phyloP scores from a whole-genome alignment of 345 rosid species.

The Moricandia moricandioides region DNA sequence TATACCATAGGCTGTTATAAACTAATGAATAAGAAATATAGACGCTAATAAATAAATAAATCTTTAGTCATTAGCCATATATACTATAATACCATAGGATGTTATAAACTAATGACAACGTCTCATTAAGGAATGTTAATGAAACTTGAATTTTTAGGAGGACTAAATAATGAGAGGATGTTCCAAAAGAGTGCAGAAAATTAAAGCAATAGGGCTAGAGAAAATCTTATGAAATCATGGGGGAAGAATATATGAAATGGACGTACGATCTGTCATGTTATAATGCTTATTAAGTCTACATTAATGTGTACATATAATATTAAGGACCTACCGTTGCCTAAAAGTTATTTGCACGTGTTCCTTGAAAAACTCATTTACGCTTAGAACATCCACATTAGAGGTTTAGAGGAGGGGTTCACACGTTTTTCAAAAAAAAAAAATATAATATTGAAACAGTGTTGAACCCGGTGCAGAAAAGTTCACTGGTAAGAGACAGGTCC shows the following conservation, averaged over 20 bases:
- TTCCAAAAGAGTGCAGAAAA: not conserved
- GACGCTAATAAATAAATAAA: not conserved
- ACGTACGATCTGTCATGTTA: conserved; percentile 14
- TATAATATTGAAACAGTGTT: too few species aligned
- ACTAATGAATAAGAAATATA: too few species aligned
- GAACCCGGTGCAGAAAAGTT: too few species aligned
- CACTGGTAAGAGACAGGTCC: too few species aligned
- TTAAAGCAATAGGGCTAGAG: not conserved
- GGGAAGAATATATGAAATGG: not conserved
- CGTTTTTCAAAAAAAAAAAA: too few species aligned
- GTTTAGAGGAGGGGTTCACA: too few species aligned
- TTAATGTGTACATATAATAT: not conserved
- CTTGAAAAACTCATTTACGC: not conserved
- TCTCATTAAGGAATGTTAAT: not conserved
- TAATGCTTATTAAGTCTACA: not conserved
- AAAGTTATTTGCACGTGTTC: conserved; percentile 13
- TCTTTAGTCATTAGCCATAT: not conserved
- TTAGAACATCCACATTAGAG: too few species aligned
- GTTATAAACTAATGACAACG: not conserved
- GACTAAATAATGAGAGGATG: not conserved
- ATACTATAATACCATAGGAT: not conserved
- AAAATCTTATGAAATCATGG: conserved; percentile 3
- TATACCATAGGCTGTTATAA: too few species aligned
- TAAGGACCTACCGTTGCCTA: not conserved
- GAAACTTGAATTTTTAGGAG: not conserved